Percentiles rank a stretch among this genome's conserved stretches.
These are phyloP conservation scores for Zymoseptoria passerinii DNA, from an alignment of 2,329 filamentous ascomycete species.

Conservation along the genomic window DNA sequence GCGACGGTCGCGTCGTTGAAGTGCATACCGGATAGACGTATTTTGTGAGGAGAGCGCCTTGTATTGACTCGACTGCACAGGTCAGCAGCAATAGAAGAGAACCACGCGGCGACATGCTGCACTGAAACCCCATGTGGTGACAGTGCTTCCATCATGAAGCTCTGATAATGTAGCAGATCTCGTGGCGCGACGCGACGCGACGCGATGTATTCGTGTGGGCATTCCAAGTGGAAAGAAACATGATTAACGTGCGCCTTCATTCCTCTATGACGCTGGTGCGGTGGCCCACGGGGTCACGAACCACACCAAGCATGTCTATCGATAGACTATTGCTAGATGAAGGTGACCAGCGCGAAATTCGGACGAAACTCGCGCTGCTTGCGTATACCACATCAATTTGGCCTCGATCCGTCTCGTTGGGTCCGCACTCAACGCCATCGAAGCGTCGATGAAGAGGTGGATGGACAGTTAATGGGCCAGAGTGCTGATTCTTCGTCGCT, in stretches of 20 bases:
- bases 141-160: neutral
- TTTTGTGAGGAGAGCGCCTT: slow-evolving; percentile 1
- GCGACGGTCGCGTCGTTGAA: neutral
- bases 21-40: slow-evolving; percentile 3
- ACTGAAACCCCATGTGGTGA: neutral
- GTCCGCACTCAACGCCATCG: too few species aligned
- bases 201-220: neutral
- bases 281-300: too few species aligned
- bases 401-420: too few species aligned
- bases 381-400: too few species aligned
- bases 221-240: neutral
- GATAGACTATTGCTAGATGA: too few species aligned
- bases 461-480: too few species aligned
- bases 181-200: neutral
- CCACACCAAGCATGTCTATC: too few species aligned
- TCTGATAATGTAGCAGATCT: neutral
- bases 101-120: neutral
- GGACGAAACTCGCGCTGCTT: too few species aligned
- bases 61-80: neutral
- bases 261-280: neutral
- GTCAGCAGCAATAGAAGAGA: neutral
- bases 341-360: too few species aligned
- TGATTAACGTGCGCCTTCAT: neutral
- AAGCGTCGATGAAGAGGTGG: too few species aligned
- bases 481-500: too few species aligned